These are phyloP conservation scores for Pelargonium australe DNA, from an alignment of 441 rosid genomes.

Conservation along the genomic window DNA sequence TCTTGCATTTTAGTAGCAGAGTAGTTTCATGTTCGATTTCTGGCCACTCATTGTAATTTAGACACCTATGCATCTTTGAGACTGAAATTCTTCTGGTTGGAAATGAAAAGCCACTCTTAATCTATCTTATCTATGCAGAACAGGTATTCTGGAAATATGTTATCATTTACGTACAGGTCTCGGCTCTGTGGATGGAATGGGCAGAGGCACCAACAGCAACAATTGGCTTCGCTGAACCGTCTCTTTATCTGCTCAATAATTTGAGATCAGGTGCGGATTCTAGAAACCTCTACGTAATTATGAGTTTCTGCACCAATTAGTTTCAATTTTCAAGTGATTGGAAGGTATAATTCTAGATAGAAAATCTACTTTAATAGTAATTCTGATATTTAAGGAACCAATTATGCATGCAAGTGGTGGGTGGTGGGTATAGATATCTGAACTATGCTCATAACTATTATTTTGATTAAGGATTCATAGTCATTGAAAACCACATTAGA, in stretches of 20 bases:
- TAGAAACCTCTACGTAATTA: neutral
- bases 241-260: neutral
- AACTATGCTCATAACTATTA: neutral
- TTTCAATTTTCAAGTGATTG: neutral
- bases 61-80: neutral
- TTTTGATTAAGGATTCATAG: neutral
- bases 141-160: constrained; percentile 2
- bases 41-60: constrained; percentile 1
- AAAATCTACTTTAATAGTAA: neutral
- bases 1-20: neutral
- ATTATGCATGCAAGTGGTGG: constrained; percentile 1
- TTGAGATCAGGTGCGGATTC: neutral
- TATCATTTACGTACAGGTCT: neutral
- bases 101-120: constrained; percentile 1
- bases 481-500: neutral
- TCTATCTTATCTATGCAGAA: neutral
- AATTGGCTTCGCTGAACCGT: neutral
- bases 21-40: neutral
- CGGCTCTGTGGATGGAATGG: neutral
- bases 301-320: constrained; percentile 2
- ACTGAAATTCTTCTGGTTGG: neutral
- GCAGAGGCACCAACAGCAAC: neutral
- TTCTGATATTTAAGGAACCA: neutral
- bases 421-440: neutral
- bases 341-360: neutral